A percentile compares a stretch with the other conserved stretches of the same genome.
Evolutionary conservation across 495 filamentous ascomycete species (phyloP).

Genomic region (Neurospora tetraspora): DNA sequence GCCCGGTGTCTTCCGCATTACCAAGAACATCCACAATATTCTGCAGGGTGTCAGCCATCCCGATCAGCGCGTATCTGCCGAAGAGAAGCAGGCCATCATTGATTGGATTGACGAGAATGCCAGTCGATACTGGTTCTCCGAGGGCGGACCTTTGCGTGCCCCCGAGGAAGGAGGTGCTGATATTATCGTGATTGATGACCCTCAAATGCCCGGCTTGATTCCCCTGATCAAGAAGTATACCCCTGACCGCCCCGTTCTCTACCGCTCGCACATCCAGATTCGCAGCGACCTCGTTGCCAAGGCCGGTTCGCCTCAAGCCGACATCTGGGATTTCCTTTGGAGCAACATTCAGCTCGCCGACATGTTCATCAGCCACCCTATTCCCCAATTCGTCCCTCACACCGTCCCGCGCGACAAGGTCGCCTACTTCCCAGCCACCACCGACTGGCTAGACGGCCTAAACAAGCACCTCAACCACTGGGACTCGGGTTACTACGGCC

Average conservation of each 20-base stretch:
- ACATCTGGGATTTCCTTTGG: conserved; percentile 76
- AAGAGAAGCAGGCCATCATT: conserved; percentile 49
- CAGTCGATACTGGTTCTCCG: conserved; percentile 61
- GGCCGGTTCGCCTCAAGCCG: conserved; percentile 54
- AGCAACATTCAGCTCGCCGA: conserved; percentile 58
- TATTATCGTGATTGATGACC: conserved; percentile 73
- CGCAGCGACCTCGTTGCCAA: conserved; percentile 60
- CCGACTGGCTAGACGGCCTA: conserved; percentile 83
- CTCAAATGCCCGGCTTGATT: conserved; percentile 79
- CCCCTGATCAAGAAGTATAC: conserved; percentile 62
- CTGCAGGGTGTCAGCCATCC: conserved; percentile 69
- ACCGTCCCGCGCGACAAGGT: conserved; percentile 58
- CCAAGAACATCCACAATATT: conserved; percentile 89
- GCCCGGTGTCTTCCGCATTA: conserved; percentile 76
- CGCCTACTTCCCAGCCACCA: conserved; percentile 72
- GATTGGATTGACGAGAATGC: conserved; percentile 77
- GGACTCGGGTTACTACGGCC: conserved; percentile 67
- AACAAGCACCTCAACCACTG: conserved; percentile 71
- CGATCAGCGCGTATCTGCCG: conserved; percentile 47
- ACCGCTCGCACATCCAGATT: conserved; percentile 77
- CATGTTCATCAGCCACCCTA: conserved; percentile 79
- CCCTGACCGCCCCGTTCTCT: conserved; percentile 69
- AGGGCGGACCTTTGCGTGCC: conserved; percentile 57
- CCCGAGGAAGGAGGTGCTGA: conserved; percentile 67
- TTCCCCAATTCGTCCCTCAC: conserved; percentile 63